A percentile compares a stretch with the other conserved stretches of the same genome.
phyloP scores from a whole-genome alignment of 31 red algal species.

The Odonthalia washingtoniensis region DNA sequence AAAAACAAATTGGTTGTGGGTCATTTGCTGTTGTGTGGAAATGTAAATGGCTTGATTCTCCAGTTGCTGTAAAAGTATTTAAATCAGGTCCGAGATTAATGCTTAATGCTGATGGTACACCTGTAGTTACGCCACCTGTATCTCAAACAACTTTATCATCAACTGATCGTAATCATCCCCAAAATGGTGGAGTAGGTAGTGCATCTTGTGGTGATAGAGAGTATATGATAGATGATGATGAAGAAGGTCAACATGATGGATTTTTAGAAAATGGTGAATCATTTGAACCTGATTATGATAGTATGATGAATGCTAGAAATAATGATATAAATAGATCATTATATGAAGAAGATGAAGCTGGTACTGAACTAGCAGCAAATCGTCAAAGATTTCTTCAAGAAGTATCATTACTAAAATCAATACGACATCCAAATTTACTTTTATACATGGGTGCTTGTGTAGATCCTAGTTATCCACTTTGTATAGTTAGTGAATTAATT shows the following conservation, averaged over 20 bases:
- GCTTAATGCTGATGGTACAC: conserved; percentile 48
- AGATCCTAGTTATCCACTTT: conserved; percentile 78
- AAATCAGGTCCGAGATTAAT: conserved; percentile 57
- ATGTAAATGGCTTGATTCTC: conserved; percentile 89
- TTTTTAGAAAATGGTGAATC: conserved; percentile 58
- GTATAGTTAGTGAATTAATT: conserved; percentile 92
- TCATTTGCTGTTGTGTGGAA: conserved; percentile 95
- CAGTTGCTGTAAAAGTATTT: conserved; percentile 97
- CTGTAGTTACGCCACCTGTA: conserved; percentile 11
- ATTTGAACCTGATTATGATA: conserved; percentile 62
- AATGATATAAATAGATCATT: not conserved
- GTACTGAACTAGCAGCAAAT: conserved; percentile 43
- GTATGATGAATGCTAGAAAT: conserved; percentile 32
- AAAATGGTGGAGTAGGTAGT: not conserved
- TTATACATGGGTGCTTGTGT: conserved; percentile 96
- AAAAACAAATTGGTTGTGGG: conserved; percentile 86
- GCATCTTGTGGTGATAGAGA: not conserved
- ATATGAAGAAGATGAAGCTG: not conserved
- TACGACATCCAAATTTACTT: conserved; percentile 95
- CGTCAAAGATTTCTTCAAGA: conserved; percentile 70
- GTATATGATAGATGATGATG: not conserved
- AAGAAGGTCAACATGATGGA: not conserved
- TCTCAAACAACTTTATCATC: conserved; percentile 20
- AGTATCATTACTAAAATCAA: conserved; percentile 80
- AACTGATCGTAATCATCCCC: not conserved